Conservation (phyloP, 352 stramenopile species). For the Phytopythium vexans region DNA sequence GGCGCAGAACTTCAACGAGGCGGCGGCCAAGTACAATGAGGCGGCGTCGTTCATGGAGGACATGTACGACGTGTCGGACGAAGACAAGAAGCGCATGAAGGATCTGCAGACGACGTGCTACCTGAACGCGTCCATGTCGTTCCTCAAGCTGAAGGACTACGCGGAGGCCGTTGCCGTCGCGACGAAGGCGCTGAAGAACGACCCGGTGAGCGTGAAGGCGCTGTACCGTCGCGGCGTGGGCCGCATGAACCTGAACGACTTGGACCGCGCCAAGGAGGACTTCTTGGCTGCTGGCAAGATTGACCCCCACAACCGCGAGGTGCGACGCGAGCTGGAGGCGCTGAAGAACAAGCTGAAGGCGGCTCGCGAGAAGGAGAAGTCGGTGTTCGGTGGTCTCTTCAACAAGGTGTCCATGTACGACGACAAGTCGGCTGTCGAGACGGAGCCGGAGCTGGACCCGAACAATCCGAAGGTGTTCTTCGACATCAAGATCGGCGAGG, state of each 20-base stretch:
- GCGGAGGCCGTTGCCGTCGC: constrained; percentile 78
- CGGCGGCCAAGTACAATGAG: constrained; percentile 82
- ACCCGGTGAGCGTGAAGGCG: constrained; percentile 79
- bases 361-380: constrained; percentile 95
- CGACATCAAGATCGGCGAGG: constrained; percentile 93
- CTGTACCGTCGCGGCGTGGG: constrained; percentile 83
- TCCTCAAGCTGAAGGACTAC: constrained; percentile 92
- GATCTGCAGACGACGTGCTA: constrained; percentile 87
- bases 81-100: constrained; percentile 85
- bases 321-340: constrained; percentile 68
- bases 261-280: constrained; percentile 87
- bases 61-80: constrained; percentile 83
- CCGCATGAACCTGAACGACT: constrained; percentile 80
- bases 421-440: constrained; percentile 91
- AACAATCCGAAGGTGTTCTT: constrained; percentile 99
- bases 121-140: constrained; percentile 94
- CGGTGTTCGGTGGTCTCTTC: constrained; percentile 95
- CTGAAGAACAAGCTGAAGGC: constrained; percentile 88
- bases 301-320: constrained; percentile 80
- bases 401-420: constrained; percentile 96
- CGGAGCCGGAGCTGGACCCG: constrained; percentile 49
- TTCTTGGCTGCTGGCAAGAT: constrained; percentile 76
- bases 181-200: constrained; percentile 82
- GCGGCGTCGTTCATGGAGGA: constrained; percentile 83
- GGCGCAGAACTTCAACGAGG: constrained; percentile 80